A percentile compares a stretch with the other conserved stretches of the same genome.
These are phyloP conservation scores for Ramularia endophylla DNA, from an alignment of 2,329 filamentous ascomycete genomes.

Conservation along the genomic window DNA sequence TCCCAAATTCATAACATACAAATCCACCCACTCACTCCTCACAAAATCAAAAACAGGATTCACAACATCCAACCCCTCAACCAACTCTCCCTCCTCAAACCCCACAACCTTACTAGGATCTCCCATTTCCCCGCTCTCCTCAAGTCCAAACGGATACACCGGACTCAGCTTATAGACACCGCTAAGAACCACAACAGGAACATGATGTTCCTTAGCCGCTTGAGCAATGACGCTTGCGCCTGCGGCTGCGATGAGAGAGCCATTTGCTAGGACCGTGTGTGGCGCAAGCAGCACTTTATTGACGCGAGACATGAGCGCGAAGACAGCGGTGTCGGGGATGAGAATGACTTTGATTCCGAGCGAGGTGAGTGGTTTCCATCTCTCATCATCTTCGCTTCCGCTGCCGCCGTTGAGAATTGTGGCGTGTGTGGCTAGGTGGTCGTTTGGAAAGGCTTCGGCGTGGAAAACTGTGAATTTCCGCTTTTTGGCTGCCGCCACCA, in stretches of 20 bases:
- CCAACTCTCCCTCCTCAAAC: slow-evolving; percentile 73
- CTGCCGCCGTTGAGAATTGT: slow-evolving; percentile 52
- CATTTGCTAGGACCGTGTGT: slow-evolving; percentile 81
- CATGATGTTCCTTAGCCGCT: slow-evolving; percentile 74
- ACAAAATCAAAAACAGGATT: slow-evolving; percentile 81
- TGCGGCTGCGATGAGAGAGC: slow-evolving; percentile 74
- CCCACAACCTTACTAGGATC: slow-evolving; percentile 69
- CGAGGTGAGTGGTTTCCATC: slow-evolving; percentile 71
- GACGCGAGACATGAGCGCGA: slow-evolving; percentile 89
- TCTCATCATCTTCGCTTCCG: slow-evolving; percentile 41
- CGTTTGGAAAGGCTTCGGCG: slow-evolving; percentile 66
- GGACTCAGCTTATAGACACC: slow-evolving; percentile 94
- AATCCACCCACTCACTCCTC: slow-evolving; percentile 65
- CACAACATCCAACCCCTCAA: slow-evolving; percentile 70
- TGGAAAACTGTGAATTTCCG: slow-evolving; percentile 88
- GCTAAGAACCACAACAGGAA: slow-evolving; percentile 80
- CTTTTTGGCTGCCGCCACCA: slow-evolving; percentile 80
- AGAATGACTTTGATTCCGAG: slow-evolving; percentile 77
- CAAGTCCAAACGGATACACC: slow-evolving; percentile 77
- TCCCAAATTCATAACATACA: slow-evolving; percentile 81
- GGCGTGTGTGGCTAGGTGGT: slow-evolving; percentile 58
- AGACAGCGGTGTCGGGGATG: slow-evolving; percentile 77
- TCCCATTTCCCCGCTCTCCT: slow-evolving; percentile 83
- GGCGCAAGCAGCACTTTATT: slow-evolving; percentile 93
- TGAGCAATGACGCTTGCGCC: slow-evolving; percentile 80